Percentiles rank a stretch among this genome's conserved stretches.
phyloP scores from a whole-genome alignment of 2,329 filamentous ascomycete species.

The Verticillium tricorpus region DNA sequence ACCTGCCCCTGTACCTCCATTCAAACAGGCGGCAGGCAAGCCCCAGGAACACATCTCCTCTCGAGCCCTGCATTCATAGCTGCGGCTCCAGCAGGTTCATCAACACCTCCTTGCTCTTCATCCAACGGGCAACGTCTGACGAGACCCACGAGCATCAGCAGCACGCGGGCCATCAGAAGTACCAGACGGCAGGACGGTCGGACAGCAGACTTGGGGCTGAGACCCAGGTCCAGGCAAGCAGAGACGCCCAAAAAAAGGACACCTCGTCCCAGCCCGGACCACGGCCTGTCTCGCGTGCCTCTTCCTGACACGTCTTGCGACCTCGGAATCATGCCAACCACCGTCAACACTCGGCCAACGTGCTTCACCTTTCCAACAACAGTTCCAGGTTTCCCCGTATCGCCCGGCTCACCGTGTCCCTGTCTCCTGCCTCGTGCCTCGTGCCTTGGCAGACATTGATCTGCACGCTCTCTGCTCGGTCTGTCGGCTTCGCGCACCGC shows the following conservation, averaged over 20 bases:
- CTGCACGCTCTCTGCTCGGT: background rate
- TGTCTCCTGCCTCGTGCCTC: background rate
- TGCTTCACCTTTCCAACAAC: background rate
- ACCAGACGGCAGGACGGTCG: background rate
- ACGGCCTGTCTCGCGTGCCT: background rate
- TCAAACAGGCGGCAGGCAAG: too few relatives aligned
- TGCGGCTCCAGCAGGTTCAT: too few relatives aligned
- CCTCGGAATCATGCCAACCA: background rate
- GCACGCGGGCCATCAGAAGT: background rate
- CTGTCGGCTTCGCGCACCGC: background rate
- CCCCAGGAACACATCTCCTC: too few relatives aligned
- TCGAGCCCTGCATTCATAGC: too few relatives aligned
- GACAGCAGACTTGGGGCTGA: background rate
- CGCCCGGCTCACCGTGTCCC: background rate
- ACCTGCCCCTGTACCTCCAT: too few relatives aligned
- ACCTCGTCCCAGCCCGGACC: background rate
- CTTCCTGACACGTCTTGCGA: background rate
- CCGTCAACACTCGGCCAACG: background rate
- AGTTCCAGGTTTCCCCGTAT: background rate
- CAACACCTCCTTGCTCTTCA: too few relatives aligned
- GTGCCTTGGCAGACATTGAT: background rate
- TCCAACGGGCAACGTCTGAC: too few relatives aligned
- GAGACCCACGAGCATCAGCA: background rate
- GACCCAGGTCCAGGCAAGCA: background rate
- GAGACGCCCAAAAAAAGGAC: background rate